Base-by-base conservation (phyloP, 306 rosid genomes). In the Mimosa pudica region DNA sequence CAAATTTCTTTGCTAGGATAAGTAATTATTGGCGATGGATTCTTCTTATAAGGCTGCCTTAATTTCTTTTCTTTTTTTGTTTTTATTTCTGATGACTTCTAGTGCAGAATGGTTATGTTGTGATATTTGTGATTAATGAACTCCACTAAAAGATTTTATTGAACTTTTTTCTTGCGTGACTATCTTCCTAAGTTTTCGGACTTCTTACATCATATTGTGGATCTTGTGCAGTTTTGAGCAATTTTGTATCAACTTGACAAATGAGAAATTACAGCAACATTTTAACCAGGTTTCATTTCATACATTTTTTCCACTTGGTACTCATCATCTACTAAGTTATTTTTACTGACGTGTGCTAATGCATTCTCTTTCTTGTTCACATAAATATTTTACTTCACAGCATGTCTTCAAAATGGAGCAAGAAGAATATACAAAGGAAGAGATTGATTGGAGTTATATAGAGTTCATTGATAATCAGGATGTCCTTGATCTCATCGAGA, bases 331-430 rank as follows among this genome's bases (percentile, higher is more conserved):
- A 58, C 45, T 57, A 17, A 36, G 35, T 70, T 65, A 64, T 33
- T 76, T 82, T 58, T 38, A 45, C 49, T 72, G 72, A 77, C 42
- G 77, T 73, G 64, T 30, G 17, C 73, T 60, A 71, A 74, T 47
- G 38, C 68, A 38, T 72, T 60, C 33, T 41, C 33, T 62, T 58
- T 30, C 41, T 33, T 45, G 73, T 63, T 46, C 49, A 35, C 73
- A 33, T 82, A 44, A 64, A 73, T 76, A 73, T 36, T 73, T 67
- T 73, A 66, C 77, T 82, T 74, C 78, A 81, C 92, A 94, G 98
- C 98, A 94, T 65, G 97, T 94, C 76, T 94, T 94, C 91, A 94
- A 94, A 89, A 91, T 94, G 98, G 98, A 94, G 91, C 98, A 94
- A 88, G 98, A 94, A 82, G 98, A 94, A 79, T 94, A 94, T 83